Conservation (phyloP, 2,329 filamentous ascomycete species). For the Escovopsis sp. region DNA sequence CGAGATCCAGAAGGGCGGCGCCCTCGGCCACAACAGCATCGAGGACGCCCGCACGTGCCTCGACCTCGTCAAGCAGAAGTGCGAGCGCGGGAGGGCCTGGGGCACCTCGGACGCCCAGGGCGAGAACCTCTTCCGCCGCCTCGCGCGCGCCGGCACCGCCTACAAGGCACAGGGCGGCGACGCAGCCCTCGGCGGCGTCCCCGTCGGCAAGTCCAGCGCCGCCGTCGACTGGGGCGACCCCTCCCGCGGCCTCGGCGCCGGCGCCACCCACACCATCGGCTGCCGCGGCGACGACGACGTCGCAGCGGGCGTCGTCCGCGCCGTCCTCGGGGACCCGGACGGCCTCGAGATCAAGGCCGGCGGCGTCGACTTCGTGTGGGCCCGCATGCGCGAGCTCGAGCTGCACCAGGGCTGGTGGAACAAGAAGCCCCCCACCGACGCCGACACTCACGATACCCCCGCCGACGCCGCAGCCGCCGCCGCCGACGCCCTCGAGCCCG, state of each 20-base stretch:
- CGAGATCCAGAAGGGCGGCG: slow-evolving; percentile 74
- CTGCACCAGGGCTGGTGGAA: slow-evolving; percentile 55
- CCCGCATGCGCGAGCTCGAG: slow-evolving; percentile 50
- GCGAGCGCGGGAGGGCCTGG: slow-evolving; percentile 81
- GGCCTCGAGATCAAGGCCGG: slow-evolving; percentile 42
- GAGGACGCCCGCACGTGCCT: slow-evolving; percentile 87
- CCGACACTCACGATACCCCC: slow-evolving; percentile 5
- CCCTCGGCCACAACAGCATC: slow-evolving; percentile 70
- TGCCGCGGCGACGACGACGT: slow-evolving; percentile 48
- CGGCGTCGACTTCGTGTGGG: slow-evolving; percentile 54
- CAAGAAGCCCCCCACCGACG: slow-evolving; percentile 30
- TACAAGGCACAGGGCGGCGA: slow-evolving; percentile 47
- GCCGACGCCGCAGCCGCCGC: slow-evolving; percentile 8
- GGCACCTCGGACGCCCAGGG: slow-evolving; percentile 61
- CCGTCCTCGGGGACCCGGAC: slow-evolving; percentile 42
- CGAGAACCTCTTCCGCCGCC: slow-evolving; percentile 80
- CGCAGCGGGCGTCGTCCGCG: slow-evolving; percentile 38
- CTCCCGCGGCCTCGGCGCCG: slow-evolving; percentile 39
- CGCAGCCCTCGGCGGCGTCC: slow-evolving; percentile 39
- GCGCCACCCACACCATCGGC: slow-evolving; percentile 40
- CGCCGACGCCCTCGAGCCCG: slow-evolving; percentile 27
- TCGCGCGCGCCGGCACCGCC: slow-evolving; percentile 48
- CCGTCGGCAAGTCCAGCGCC: slow-evolving; percentile 49
- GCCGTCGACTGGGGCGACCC: slow-evolving; percentile 87
- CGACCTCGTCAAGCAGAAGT: slow-evolving; percentile 89